These are phyloP conservation scores for Pseudopyricularia javanii DNA, from an alignment of 2,329 filamentous ascomycete species.

Conservation along the genomic window DNA sequence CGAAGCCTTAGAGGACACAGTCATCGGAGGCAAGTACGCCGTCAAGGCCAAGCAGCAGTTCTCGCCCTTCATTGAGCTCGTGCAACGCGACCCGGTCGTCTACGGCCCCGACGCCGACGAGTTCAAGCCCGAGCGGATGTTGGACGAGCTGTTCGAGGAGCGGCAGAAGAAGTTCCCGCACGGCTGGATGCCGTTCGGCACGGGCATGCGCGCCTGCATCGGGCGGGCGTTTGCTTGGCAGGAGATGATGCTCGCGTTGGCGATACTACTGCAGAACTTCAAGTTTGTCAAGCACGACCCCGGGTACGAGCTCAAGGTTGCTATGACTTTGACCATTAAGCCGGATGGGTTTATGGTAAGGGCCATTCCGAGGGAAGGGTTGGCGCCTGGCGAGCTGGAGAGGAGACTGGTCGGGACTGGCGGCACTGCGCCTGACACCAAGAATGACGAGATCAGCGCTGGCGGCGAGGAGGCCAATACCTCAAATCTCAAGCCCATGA, in stretches of 20 bases:
- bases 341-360: slow-evolving; percentile 48
- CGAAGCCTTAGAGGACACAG: slow-evolving; percentile 30
- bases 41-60: slow-evolving; percentile 40
- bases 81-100: slow-evolving; percentile 50
- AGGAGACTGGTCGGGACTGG: too few relatives aligned
- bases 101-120: slow-evolving; percentile 53
- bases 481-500: slow-evolving; percentile 26
- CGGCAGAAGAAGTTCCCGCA: slow-evolving; percentile 54
- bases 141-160: slow-evolving; percentile 54
- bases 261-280: slow-evolving; percentile 59
- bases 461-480: slow-evolving; percentile 22
- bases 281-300: slow-evolving; percentile 48
- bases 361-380: slow-evolving; percentile 36
- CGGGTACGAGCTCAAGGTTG: slow-evolving; percentile 39
- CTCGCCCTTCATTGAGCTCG: slow-evolving; percentile 32
- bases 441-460: background rate
- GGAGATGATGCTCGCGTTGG: slow-evolving; percentile 49
- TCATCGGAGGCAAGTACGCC: slow-evolving; percentile 50
- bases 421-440: too few relatives aligned
- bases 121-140: slow-evolving; percentile 62
- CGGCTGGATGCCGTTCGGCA: slow-evolving; percentile 57
- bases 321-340: slow-evolving; percentile 45
- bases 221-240: slow-evolving; percentile 66
- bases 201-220: slow-evolving; percentile 48
- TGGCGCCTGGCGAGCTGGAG: slow-evolving; percentile 18